These are phyloP conservation scores for Colletotrichum abscissum DNA, from an alignment of 2,329 filamentous ascomycete genomes.

Conservation along the genomic window DNA sequence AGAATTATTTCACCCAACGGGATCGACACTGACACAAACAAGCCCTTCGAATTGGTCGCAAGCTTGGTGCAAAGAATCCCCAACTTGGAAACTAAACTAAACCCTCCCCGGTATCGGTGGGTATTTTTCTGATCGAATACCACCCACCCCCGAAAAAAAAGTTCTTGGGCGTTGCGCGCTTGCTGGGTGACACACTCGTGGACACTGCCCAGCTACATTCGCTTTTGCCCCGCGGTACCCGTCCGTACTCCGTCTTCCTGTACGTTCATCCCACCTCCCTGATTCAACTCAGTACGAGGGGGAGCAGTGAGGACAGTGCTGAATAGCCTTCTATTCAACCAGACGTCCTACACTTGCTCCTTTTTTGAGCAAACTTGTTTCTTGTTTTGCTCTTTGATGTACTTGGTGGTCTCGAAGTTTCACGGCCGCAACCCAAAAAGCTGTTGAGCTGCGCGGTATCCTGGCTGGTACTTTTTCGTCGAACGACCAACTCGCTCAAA, in stretches of 20 bases:
- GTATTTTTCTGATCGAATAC: neutral
- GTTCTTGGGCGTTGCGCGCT: neutral
- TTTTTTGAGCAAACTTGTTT: constrained; percentile 5
- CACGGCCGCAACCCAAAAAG: constrained; percentile 11
- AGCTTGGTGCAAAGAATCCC: neutral
- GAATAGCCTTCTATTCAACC: constrained; percentile 35
- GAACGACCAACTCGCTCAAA: neutral
- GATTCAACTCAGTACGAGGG: constrained; percentile 33
- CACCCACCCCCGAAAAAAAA: constrained; percentile 7
- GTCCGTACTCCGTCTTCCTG: neutral
- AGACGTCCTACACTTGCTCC: constrained; percentile 34
- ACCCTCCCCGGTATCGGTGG: constrained; percentile 32
- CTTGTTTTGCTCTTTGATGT: constrained; percentile 1
- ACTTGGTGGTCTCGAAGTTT: neutral
- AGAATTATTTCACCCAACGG: neutral
- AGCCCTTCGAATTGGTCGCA: neutral
- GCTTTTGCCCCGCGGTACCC: constrained; percentile 30
- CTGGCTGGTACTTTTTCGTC: neutral
- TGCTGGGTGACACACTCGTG: constrained; percentile 10
- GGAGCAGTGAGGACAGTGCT: constrained; percentile 37
- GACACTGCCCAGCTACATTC: constrained; percentile 15
- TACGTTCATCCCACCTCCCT: constrained; percentile 32
- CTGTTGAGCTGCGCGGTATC: constrained; percentile 21
- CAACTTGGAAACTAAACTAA: neutral
- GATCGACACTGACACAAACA: neutral